Percentiles rank a stretch among this genome's conserved stretches.
These are phyloP conservation scores for Coemansia sp. DNA, from an alignment of 192 early-diverging fungal genomes.

Conservation along the genomic window DNA sequence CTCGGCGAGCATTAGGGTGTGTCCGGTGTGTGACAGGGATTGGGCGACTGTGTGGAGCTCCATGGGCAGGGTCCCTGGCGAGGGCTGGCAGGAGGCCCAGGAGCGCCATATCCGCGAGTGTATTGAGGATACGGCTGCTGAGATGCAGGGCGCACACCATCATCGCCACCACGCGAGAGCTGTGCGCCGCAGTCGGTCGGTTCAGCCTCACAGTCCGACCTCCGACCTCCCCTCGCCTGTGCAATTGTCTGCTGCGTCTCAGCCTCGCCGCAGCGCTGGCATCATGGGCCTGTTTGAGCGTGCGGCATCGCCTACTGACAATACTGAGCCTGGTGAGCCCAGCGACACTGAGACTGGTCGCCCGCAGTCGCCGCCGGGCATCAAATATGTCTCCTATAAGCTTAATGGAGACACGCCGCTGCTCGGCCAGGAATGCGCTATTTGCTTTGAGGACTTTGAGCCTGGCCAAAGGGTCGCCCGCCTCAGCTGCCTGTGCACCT, in stretches of 20 bases:
- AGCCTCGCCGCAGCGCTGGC: conserved; percentile 21
- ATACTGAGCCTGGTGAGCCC: background rate
- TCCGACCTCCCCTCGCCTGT: background rate
- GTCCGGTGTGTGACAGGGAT: conserved; percentile 42
- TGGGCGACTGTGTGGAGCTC: conserved; percentile 39
- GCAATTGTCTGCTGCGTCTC: background rate
- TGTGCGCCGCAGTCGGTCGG: conserved; percentile 17
- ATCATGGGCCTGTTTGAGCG: conserved; percentile 34
- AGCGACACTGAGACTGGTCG: background rate
- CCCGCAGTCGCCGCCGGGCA: conserved; percentile 34
- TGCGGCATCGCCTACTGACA: conserved; percentile 5
- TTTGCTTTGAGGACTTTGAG: conserved; percentile 94
- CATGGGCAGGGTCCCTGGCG: conserved; percentile 38
- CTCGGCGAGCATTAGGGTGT: conserved; percentile 35
- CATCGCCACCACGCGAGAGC: background rate
- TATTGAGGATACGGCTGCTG: conserved; percentile 41
- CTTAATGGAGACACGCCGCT: conserved; percentile 59
- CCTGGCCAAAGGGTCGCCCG: conserved; percentile 75
- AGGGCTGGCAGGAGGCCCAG: conserved; percentile 53
- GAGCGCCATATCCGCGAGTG: conserved; percentile 47
- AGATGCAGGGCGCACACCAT: conserved; percentile 34
- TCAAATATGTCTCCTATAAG: conserved; percentile 56
- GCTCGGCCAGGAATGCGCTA: conserved; percentile 82
- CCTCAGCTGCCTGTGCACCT: conserved; percentile 87
- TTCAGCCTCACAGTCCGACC: background rate